Percentiles rank a stretch among this genome's conserved stretches.
Conservation (phyloP, 208 protist genomes). For the Phytomonas francai region DNA sequence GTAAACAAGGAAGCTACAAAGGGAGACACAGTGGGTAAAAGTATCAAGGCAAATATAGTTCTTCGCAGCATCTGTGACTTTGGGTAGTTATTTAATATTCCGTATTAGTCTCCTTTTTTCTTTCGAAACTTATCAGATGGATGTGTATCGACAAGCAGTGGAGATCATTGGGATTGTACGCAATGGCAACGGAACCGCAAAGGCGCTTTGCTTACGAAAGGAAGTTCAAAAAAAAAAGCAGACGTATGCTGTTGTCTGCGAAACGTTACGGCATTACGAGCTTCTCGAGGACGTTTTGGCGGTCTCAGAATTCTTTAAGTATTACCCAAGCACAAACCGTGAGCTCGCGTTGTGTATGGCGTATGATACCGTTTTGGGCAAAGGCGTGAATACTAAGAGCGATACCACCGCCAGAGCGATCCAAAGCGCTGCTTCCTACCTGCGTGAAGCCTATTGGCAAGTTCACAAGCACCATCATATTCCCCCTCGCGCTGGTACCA, state of each 20-base stretch:
- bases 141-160: slow-evolving; percentile 85
- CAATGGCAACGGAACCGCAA: slow-evolving; percentile 71
- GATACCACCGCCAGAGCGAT: slow-evolving; percentile 77
- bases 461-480: slow-evolving; percentile 78
- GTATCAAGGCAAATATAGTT: not conserved
- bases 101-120: slow-evolving; percentile 6
- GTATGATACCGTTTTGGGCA: slow-evolving; percentile 83
- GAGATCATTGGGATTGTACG: slow-evolving; percentile 69
- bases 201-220: slow-evolving; percentile 87
- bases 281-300: slow-evolving; percentile 81
- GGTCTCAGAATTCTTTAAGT: slow-evolving; percentile 76
- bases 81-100: not conserved
- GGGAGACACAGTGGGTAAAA: not conserved
- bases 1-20: not conserved
- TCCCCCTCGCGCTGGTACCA: slow-evolving; percentile 27
- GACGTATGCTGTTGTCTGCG: slow-evolving; percentile 89
- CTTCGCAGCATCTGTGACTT: not conserved
- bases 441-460: slow-evolving; percentile 75
- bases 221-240: slow-evolving; percentile 91
- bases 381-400: slow-evolving; percentile 78
- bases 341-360: slow-evolving; percentile 77
- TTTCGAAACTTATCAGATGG: slow-evolving; percentile 27
- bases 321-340: slow-evolving; percentile 61
- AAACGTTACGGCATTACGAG: slow-evolving; percentile 84
- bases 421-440: slow-evolving; percentile 48